Conservation (phyloP, 768 basidiomycete genomes). For the Cyclocybe aegerita region DNA sequence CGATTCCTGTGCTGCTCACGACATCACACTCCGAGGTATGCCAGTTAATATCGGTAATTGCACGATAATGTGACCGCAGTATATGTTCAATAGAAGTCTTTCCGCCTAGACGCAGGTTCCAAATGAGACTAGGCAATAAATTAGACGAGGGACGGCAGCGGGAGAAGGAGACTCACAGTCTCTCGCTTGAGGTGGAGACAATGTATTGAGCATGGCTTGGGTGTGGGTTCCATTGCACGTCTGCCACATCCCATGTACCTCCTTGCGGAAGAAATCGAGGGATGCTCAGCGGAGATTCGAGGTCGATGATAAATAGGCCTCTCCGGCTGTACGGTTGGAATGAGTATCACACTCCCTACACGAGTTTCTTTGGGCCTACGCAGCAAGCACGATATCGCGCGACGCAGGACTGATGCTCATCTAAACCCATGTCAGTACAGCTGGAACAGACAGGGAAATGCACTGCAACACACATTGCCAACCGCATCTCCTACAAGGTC, state of each 20-base stretch:
- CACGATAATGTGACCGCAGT: slow-evolving; percentile 87
- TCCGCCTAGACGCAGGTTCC: slow-evolving; percentile 80
- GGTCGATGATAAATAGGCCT: slow-evolving; percentile 93
- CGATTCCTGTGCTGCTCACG: slow-evolving; percentile 89
- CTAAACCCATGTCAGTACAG: slow-evolving; percentile 34
- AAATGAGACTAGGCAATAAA: slow-evolving; percentile 63
- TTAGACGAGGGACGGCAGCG: slow-evolving; percentile 1
- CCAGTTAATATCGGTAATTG: slow-evolving; percentile 99
- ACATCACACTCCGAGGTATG: slow-evolving; percentile 81
- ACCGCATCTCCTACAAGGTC: slow-evolving; percentile 78
- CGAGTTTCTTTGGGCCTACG: slow-evolving; percentile 45
- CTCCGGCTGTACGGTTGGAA: slow-evolving; percentile 51
- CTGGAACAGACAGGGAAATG: not conserved
- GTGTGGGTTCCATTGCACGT: slow-evolving; percentile 93
- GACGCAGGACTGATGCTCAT: slow-evolving; percentile 91
- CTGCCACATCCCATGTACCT: slow-evolving; percentile 94
- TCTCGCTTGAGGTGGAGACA: slow-evolving; percentile 86
- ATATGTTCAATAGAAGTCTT: slow-evolving; percentile 84
- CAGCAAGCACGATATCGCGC: slow-evolving; percentile 87
- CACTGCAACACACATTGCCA: slow-evolving; percentile 63
- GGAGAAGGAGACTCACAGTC: slow-evolving; percentile 53
- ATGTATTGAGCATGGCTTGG: slow-evolving; percentile 74
- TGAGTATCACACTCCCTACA: not conserved
- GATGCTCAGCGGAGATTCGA: slow-evolving; percentile 81
- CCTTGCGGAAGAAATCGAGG: slow-evolving; percentile 96